Evolutionary conservation across 805 yeast genomes (phyloP), one percentile per base, ranked within the genome.

Genomic region (Saccharomycopsis amapae): DNA sequence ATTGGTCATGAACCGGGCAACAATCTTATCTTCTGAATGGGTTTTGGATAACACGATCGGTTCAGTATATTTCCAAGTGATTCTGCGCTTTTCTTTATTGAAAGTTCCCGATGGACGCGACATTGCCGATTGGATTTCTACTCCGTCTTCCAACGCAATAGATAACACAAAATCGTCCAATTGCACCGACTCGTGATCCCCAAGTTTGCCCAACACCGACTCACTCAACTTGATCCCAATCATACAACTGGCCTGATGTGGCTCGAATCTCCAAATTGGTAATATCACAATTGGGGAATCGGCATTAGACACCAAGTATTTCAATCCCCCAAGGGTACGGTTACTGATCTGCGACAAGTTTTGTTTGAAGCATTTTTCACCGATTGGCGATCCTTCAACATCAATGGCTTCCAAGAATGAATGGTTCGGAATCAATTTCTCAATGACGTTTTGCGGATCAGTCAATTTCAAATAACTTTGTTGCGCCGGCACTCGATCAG

Each of bases 41-140:
- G 41, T 40, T 50, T 63, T 62, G 23, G 55, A 55, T 19, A 78
- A 55, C 3, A 55, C 58, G 9, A 74, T 55, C 10, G 72, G 68
- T 38, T 66, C 68, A 47, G 54, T 65, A 55, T 79, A 78, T 59
- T 83, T 76, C 96, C 97, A 89, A 0, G 93, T 81, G 48, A 93
- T 81, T 63, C 97, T 76, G 55, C 78, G 81, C 58, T 78, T 80
- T 43, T 88, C 97, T 58, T 78, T 82, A 63, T 82, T 86, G 70
- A 88, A 90, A 1, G 94, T 77, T 47, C 97, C 97, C 46, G 84
- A 80, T 4, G 98, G 98, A 60, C 85, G 86, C 2, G 95, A 83
- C 51, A 88, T 79, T 1, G 96, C 97, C 18, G 81, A 71, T 1
- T 79, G 66, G 2, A 82, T 73, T 15, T 76, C 72, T 9, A 84